Evolutionary conservation across 768 basidiomycete genomes (phyloP), one percentile per base, ranked within the genome.

Genomic region (Leccinum longicurvipes): DNA sequence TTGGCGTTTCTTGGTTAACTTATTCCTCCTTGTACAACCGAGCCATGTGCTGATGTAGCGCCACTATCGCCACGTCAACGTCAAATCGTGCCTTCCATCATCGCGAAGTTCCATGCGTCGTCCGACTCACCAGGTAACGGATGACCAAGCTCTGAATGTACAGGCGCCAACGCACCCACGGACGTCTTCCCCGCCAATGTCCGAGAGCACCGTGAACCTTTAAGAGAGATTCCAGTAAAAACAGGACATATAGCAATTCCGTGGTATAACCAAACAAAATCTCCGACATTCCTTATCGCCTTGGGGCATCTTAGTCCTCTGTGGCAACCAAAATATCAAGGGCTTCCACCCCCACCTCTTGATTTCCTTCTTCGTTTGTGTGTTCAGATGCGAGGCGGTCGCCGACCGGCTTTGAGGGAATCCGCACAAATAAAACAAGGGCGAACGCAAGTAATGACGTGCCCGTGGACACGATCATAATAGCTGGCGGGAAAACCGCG

Each of bases 401-500:
- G n/a, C 25, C 51, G 7, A 39, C 10, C 15, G 11, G 1, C 14
- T 45, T 32, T 5, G 57, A 49, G 14, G 72, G 70, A 45, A 83
- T 60, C 17, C 79, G 76, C 9, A 89, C 79, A 48, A 83, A 74
- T 12, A 64, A 59, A 29, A 87, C 66, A 12, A 81, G 64, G 32
- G 72, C 41, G 53, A 85, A 73, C 7, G 83, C 76, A 6, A 81
- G 25, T 8, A 64, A 47, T 48, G 79, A 61, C 21, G 70, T 70
- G 32, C 62, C 70, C 27, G 76, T 68, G 8, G 82, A 78, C 24
- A 89, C 72, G 54, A 84, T 75, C 71, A 93, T 88, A 6, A 94
- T 83, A 4, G 82, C 79, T 34, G 81, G 77, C 3, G 93, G 87
- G 64, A 84, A 85, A 9, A 73, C 76, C 9, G 80, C 82, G 15